Conservation (phyloP, 2,329 filamentous ascomycete species). For the Pseudomassariella vexata region DNA sequence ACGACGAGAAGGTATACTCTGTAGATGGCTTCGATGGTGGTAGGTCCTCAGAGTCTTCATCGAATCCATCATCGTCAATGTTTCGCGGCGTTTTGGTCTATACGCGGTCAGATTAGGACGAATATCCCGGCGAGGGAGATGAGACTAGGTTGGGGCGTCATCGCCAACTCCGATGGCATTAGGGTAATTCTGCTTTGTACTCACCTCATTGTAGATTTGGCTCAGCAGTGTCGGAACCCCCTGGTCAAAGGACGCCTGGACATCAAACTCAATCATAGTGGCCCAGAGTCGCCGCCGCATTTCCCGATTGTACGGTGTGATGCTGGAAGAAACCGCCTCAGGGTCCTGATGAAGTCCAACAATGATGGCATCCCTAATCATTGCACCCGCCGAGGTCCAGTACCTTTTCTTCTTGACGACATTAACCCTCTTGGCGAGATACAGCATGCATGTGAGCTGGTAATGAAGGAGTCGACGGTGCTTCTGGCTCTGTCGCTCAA, state of each 20-base stretch:
- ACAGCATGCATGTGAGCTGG: conserved; percentile 54
- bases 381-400: conserved; percentile 50
- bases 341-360: conserved; percentile 56
- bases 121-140: no score
- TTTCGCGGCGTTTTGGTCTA: conserved; percentile 43
- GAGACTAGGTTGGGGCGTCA: no score
- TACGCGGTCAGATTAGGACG: no score
- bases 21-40: conserved; percentile 44
- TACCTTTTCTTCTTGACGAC: conserved; percentile 61
- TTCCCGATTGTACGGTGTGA: conserved; percentile 55
- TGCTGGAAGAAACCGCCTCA: conserved; percentile 46
- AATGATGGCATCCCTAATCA: conserved; percentile 53
- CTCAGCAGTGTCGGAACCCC: conserved; percentile 53
- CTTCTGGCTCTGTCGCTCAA: conserved; percentile 52
- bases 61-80: conserved; percentile 52
- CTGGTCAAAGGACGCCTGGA: conserved; percentile 57
- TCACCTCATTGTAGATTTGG: conserved; percentile 52
- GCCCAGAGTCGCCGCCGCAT: conserved; percentile 58
- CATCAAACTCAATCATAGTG: conserved; percentile 55
- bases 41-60: conserved; percentile 43
- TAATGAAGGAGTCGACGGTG: conserved; percentile 56
- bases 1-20: conserved; percentile 54
- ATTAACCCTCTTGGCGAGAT: conserved; percentile 56
- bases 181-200: no score
- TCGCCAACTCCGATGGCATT: no score